Percentiles rank a stretch among this genome's conserved stretches.
Evolutionary conservation across 495 filamentous ascomycete genomes (phyloP).

Genomic region (Tuber magnatum): DNA sequence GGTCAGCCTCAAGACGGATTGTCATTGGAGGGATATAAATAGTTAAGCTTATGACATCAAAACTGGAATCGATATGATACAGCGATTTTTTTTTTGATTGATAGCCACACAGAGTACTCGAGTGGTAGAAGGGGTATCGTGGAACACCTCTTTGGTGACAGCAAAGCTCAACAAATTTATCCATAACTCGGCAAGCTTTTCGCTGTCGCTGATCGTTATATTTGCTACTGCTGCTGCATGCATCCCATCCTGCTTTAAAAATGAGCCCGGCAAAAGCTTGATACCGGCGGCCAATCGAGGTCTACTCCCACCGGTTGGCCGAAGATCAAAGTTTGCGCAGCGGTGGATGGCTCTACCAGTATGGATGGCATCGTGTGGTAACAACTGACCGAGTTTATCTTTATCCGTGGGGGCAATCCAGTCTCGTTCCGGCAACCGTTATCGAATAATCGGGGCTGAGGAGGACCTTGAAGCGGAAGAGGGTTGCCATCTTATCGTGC

Average conservation of each 20-base stretch:
- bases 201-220: background rate
- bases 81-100: background rate
- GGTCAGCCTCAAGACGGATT: background rate
- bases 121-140: background rate
- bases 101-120: background rate
- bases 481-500: background rate
- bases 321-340: background rate
- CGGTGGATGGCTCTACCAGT: background rate
- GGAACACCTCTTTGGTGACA: background rate
- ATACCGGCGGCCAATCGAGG: background rate
- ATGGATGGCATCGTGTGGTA: background rate
- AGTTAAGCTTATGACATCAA: background rate
- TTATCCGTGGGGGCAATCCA: background rate
- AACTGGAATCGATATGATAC: background rate
- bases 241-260: background rate
- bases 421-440: background rate
- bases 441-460: slow-evolving; percentile 3
- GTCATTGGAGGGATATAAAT: background rate
- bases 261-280: background rate
- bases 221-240: background rate
- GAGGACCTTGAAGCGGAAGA: background rate
- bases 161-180: background rate
- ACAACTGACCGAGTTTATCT: background rate
- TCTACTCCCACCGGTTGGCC: background rate
- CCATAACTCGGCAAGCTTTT: background rate